phyloP scores from a whole-genome alignment of 2,329 filamentous ascomycete species.

The Laburnicola sp. region DNA sequence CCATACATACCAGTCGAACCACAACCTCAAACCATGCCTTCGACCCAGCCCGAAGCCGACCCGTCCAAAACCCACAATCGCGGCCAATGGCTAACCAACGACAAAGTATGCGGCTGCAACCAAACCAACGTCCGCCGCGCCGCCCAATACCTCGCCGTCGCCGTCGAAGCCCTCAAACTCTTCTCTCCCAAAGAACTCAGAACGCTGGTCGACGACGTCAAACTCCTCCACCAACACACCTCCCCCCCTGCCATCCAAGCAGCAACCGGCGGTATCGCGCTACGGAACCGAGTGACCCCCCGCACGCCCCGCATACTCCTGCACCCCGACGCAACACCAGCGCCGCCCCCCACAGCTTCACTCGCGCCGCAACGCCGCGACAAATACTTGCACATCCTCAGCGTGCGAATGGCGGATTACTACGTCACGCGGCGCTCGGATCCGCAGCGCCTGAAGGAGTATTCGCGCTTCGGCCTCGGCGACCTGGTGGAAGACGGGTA shows the following conservation, averaged over 20 bases:
- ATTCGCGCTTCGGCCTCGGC: neutral
- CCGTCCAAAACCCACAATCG: neutral
- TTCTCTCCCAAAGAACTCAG: neutral
- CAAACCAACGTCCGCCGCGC: neutral
- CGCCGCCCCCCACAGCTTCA: too few relatives aligned
- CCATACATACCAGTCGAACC: too few relatives aligned
- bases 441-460: neutral
- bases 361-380: too few relatives aligned
- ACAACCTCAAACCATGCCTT: too few relatives aligned
- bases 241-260: too few relatives aligned
- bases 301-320: too few relatives aligned
- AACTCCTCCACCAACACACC: too few relatives aligned
- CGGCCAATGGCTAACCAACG: neutral
- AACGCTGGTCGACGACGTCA: neutral
- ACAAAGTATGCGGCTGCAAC: neutral
- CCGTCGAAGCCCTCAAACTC: neutral
- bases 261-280: too few relatives aligned
- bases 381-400: neutral
- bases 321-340: too few relatives aligned
- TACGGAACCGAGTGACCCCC: too few relatives aligned
- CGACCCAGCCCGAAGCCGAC: neutral
- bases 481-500: neutral
- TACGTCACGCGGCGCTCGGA: neutral
- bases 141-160: neutral
- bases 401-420: neutral